A percentile compares a stretch with the other conserved stretches of the same genome.
Conservation (phyloP, 2,329 filamentous ascomycete species). For the Ambrosiella beaveri region DNA sequence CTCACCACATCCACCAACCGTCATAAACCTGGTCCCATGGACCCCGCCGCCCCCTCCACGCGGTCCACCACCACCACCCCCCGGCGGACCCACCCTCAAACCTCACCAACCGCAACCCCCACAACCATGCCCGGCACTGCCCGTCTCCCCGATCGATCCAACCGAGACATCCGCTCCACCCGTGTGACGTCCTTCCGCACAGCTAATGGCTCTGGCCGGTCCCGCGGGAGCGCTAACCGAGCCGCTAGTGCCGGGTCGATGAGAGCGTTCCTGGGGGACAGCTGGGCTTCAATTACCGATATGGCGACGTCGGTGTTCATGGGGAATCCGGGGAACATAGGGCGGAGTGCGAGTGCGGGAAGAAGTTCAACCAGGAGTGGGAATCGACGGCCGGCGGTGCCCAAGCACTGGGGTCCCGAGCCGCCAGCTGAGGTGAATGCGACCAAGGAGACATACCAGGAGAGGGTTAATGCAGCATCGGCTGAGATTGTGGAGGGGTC, state of each 20-base stretch:
- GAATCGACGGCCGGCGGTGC: conserved; percentile 9
- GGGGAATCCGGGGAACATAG: conserved; percentile 3
- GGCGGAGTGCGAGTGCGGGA: conserved; percentile 7
- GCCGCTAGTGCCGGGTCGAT: conserved; percentile 5
- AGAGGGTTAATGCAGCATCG: conserved; percentile 28
- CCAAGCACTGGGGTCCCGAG: conserved; percentile 31
- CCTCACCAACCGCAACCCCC: not conserved
- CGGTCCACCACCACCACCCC: too few relatives aligned
- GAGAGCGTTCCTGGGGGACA: conserved; percentile 10
- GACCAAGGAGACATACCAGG: not conserved
- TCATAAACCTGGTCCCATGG: not conserved
- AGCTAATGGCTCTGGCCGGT: not conserved
- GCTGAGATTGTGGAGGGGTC: conserved; percentile 36
- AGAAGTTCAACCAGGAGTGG: not conserved
- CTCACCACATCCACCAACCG: conserved; percentile 16
- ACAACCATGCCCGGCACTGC: conserved; percentile 11
- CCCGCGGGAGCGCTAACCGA: not conserved
- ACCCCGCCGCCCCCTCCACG: not conserved
- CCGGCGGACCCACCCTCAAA: not conserved
- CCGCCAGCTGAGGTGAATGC: conserved; percentile 20
- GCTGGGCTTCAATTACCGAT: conserved; percentile 13
- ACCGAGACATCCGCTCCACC: not conserved
- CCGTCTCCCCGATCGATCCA: conserved; percentile 8
- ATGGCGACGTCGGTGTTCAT: conserved; percentile 10
- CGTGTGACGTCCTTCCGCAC: not conserved